These are phyloP conservation scores for Irpex rosettiformis DNA, from an alignment of 1,284 basidiomycete genomes.

Conservation along the genomic window DNA sequence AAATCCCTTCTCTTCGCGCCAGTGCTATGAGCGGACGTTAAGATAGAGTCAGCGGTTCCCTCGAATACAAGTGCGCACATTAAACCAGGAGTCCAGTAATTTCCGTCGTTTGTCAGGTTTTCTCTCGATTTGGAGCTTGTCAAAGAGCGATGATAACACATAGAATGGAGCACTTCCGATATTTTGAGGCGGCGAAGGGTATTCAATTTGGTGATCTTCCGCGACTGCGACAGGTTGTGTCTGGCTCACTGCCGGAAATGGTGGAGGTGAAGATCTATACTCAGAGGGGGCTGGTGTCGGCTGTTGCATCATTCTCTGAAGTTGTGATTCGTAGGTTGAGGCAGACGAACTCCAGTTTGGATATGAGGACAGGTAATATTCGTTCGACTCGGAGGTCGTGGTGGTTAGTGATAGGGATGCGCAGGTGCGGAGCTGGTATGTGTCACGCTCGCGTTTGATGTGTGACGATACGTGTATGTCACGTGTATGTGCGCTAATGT, in stretches of 20 bases:
- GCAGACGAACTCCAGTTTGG: not conserved
- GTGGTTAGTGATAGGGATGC: not conserved
- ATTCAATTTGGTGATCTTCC: slow-evolving; percentile 29
- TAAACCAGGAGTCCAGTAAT: slow-evolving; percentile 68
- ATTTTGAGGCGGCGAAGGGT: slow-evolving; percentile 58
- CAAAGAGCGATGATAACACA: slow-evolving; percentile 63
- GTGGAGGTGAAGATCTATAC: slow-evolving; percentile 16
- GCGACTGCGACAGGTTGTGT: slow-evolving; percentile 9
- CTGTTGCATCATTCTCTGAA: slow-evolving; percentile 37
- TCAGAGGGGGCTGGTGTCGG: slow-evolving; percentile 52
- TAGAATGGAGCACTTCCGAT: slow-evolving; percentile 64
- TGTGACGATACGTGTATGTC: not conserved
- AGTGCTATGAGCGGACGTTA: slow-evolving; percentile 46
- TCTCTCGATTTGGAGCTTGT: slow-evolving; percentile 62
- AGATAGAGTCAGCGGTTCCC: not conserved
- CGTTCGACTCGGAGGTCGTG: not conserved
- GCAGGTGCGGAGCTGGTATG: not conserved
- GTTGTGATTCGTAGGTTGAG: not conserved
- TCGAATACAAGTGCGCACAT: slow-evolving; percentile 42
- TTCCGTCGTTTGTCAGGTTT: slow-evolving; percentile 68
- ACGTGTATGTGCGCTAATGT: not conserved
- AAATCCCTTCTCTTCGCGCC: slow-evolving; percentile 70
- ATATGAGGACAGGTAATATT: not conserved
- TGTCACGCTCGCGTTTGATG: not conserved
- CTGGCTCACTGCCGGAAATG: not conserved